Base-by-base conservation (phyloP, 306 rosid genomes). In the Ormosia emarginata region DNA sequence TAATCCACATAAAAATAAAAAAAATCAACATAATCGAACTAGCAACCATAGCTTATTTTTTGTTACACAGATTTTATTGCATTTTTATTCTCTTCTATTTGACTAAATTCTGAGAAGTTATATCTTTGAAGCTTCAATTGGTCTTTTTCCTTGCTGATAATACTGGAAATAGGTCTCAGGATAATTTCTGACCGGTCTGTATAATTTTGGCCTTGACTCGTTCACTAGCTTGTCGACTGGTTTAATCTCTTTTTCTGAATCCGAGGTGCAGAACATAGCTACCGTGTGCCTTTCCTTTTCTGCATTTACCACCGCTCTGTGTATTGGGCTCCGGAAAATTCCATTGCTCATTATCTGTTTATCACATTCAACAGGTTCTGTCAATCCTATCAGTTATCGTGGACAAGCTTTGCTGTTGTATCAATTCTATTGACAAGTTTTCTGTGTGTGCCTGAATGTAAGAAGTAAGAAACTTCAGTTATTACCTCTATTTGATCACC, bases 401-500 rank as follows among this genome's bases (percentile, higher is more conserved):
- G 36, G 43, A 63, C 59, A 76, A 77, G 37, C 49, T 64, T 33
- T 6, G 44, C 33, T 63, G 13, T 9, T 64, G 8, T 24, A 37
- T 67, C 8, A 39, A 63, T 12, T 37, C 34, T 5, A 15, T n/a
- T 15, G 8, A 34, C 36, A 63, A 29, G 47, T 18, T 11, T 18
- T 10, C 5, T 17, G 17, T 47, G 5, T 12, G 40, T 36, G 30
- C 4, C 7, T 36, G 44, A 46, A 46, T 44, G 24, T 29, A 39
- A 36, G 7, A 2, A 10, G 24, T 29, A 39, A 36, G 7, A 2
- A 10, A 29, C 14, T 52, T 15, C 4, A 75, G 7, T 64, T 17
- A 9, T 78, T 85, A 93, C 97, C 95, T 93, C 95, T 12, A 73
- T 79, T 87, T 91, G 97, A 77, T 94, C 98, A 67, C 98, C 98